Base-by-base conservation (phyloP, 495 filamentous ascomycete genomes). In the Antarctomyces pellizariae region DNA sequence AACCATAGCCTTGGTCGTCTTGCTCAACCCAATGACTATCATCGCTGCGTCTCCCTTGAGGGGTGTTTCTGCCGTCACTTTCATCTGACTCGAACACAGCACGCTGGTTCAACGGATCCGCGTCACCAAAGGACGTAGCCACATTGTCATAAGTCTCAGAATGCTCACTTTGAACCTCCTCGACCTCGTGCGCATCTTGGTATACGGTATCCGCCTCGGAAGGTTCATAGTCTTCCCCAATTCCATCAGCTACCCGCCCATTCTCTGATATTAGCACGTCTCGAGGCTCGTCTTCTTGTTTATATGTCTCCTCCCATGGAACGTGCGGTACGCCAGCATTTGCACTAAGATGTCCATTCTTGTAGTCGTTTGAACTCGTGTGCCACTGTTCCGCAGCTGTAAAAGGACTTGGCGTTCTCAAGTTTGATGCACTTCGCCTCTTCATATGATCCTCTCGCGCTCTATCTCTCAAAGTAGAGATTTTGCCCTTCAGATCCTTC, bases 401-500 rank as follows among this genome's bases (percentile, higher is more conserved):
- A 36, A 89, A 75, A 1, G 82, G 79, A 41, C 78, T 89, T 2
- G 77, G 74, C 4, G 75, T 78, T 7, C 80, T 66, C 24, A 92
- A 49, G 46, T 66, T 84, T 36, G 84, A 78, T 28, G 89, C 42
- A 43, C 84, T 92, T 25, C 74, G 67, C 22, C 86, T 62, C 35
- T 75, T 73, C 35, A 91, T 47, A 33, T 62, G 76, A 38, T 93
- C 86, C 33, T 75, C 75, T 25, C 75, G 65, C 3, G 74, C 72
- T 43, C 82, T 74, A 36, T 82, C 66, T 33, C 83, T 69, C 17
- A 97, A 49, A 7, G 58, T 73, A 3, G 83, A 90, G 12, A 97
- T 77, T 37, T 80, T 77, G 26, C 84, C 86, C 39, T 84, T 80
- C 13, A 97, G 54, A 36, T 82, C 82, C 36, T 83, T 71, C 74